These are phyloP conservation scores for rapeseed (Brassica napus) DNA, from an alignment of 345 rosid species.

Conservation along the genomic window DNA sequence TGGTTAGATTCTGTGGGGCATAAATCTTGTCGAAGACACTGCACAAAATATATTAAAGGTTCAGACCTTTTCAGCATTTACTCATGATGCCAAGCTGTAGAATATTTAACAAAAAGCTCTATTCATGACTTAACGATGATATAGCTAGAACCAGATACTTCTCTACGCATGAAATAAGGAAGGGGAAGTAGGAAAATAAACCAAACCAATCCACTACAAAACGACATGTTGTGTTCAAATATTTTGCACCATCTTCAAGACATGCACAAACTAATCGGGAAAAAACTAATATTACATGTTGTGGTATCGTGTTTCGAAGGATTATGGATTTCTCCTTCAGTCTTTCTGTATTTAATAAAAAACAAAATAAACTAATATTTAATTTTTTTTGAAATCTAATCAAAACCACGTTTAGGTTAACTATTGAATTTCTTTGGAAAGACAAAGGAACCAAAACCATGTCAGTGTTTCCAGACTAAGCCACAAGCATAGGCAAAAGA, in stretches of 20 bases:
- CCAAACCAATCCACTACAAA: not conserved
- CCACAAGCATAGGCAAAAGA: not conserved
- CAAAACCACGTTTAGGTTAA: not conserved
- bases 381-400: not conserved
- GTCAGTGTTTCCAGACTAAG: not conserved
- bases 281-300: not conserved
- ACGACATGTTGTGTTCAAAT: not conserved
- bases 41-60: not conserved
- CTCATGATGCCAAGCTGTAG: not conserved
- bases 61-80: constrained; percentile 8
- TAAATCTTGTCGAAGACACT: constrained; percentile 2
- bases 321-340: too few relatives aligned
- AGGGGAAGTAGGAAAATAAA: not conserved
- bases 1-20: not conserved
- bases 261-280: not conserved
- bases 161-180: not conserved
- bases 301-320: too few relatives aligned
- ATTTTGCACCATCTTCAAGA: not conserved
- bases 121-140: not conserved
- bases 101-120: not conserved
- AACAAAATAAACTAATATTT: too few relatives aligned
- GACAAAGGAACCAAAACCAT: not conserved
- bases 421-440: not conserved
- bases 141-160: not conserved
- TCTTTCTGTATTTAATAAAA: too few relatives aligned